Percentiles rank a stretch among this genome's conserved stretches.
Conservation (phyloP, 441 rosid species). For the Bocquillonia castaneifolia region DNA sequence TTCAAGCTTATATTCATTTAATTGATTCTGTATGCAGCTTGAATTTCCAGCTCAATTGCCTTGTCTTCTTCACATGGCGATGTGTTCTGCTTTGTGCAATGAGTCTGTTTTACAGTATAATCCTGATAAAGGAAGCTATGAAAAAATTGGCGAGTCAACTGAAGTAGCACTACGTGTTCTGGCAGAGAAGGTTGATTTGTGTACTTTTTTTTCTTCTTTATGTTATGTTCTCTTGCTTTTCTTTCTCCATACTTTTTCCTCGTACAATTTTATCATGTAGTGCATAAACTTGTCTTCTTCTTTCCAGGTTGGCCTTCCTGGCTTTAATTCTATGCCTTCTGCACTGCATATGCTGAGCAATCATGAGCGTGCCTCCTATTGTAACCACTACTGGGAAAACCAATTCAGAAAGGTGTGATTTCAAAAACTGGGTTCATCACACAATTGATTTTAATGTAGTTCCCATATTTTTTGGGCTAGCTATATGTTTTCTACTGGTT, state of each 20-base stretch:
- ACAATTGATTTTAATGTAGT: neutral
- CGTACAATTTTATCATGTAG: neutral
- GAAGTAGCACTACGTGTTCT: slow-evolving; percentile 97
- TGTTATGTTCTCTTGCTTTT: neutral
- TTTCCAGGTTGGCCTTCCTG: slow-evolving; percentile 98
- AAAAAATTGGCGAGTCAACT: slow-evolving; percentile 98
- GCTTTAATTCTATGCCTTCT: slow-evolving; percentile 97
- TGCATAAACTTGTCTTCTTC: slow-evolving; percentile 19
- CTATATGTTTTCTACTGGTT: slow-evolving; percentile 9
- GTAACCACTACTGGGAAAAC: slow-evolving; percentile 95
- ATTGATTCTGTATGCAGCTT: slow-evolving; percentile 54
- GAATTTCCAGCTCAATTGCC: slow-evolving; percentile 91
- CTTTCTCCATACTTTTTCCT: neutral
- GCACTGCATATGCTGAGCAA: slow-evolving; percentile 86
- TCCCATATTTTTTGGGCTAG: neutral
- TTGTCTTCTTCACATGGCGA: slow-evolving; percentile 90
- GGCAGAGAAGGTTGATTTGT: slow-evolving; percentile 77
- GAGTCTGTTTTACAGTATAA: slow-evolving; percentile 94
- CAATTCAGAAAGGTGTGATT: slow-evolving; percentile 82
- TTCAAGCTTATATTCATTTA: slow-evolving; percentile 15
- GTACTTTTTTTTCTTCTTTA: slow-evolving; percentile 1
- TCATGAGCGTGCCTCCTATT: slow-evolving; percentile 96
- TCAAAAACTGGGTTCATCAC: slow-evolving; percentile 9
- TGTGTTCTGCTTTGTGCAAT: slow-evolving; percentile 96
- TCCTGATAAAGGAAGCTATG: slow-evolving; percentile 85